Evolutionary conservation across 768 basidiomycete genomes (phyloP), one percentile per base, ranked within the genome.

Genomic region (Mrakia gelida): DNA sequence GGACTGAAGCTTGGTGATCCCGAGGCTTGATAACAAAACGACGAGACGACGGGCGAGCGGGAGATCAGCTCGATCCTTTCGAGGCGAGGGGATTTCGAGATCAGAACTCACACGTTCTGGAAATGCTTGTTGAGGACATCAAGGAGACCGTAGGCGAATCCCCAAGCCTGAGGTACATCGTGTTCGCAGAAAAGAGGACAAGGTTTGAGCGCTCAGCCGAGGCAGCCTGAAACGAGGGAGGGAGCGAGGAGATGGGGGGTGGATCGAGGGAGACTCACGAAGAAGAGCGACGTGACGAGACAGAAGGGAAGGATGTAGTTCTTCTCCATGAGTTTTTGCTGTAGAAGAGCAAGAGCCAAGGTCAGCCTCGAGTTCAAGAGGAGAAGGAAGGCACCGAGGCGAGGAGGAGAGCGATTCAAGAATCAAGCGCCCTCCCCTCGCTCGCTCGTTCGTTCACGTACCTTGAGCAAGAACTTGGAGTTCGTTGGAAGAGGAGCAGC

Each of bases 1-100:
- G 80, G 97, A 97, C 81, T 97, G 92, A 80, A 99, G 88, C 86
- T 99, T 96, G 75, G 91, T 90, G 84, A 90, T 98, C 86, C 96
- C 98, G 78, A 99, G 87, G 79, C 45, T 38, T 45, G 45, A 45
- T 45, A 45, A 45, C 4, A 10, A 45, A 45, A 45, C 45, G 45
- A 45, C 45, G 45, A 10, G 41, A 43, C 41, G 41, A n/a, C n/a
- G n/a, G n/a, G n/a, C n/a, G n/a, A n/a, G n/a, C 15, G 45, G 15
- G 45, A 45, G 45, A 45, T 45, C 45, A 45, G 45, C 45, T 45
- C 45, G 45, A 45, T 15, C 11, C 2, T 10, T 45, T 45, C 45
- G 45, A 45, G 45, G 2, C 11, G 45, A 45, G 45, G 45, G 45
- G 15, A 45, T 3, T 3, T 38, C 38, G 38, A 38, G 38, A 38